Base-by-base conservation (phyloP, 345 rosid species). In the Heritiera littoralis region DNA sequence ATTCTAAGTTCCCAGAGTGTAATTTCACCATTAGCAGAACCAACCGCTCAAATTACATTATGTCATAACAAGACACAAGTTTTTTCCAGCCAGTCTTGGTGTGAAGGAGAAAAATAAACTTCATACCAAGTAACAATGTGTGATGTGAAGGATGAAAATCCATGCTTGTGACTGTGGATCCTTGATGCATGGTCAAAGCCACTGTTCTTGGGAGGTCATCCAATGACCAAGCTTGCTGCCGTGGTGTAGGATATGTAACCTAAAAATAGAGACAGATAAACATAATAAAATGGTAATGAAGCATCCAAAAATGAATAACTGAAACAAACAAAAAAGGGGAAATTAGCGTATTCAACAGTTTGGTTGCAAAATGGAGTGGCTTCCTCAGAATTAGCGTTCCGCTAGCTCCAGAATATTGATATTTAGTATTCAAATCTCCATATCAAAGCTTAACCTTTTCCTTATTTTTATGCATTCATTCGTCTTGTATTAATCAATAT, bases 161-260 rank as follows among this genome's bases (percentile, higher is more conserved):
- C 97, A 95, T 86, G 98, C 98, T 95, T 68, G 80, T 88, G 80
- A 92, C 95, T 56, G 83, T 20, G 66, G 98, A 92, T 51, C 95
- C 97, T 83, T 88, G 97, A 81, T 89, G 94, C 86, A 91, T 69
- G 17, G 88, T 79, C 63, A 90, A 71, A 83, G 93, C 98, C 30
- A 87, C 90, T 15, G 88, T 90, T 83, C 87, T 87, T 49, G 98
- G 98, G 78, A 95, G 90, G 85, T 93, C 95, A 77, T 95, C 97
- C 76, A 80, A 84, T 38, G 97, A 90, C 91, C 90, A 86, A 85
- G 90, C 68, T 81, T 87, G 95, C 70, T 83, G 87, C 81, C 93
- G 88, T 81, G 86, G 75, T 41, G 87, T 78, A 69, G 95, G 86
- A 81, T 89, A 92, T 32, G 94, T 89, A 78, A 87, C 98, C 98